Conservation (phyloP, 768 basidiomycete species). For the Lactarius hatsudake region DNA sequence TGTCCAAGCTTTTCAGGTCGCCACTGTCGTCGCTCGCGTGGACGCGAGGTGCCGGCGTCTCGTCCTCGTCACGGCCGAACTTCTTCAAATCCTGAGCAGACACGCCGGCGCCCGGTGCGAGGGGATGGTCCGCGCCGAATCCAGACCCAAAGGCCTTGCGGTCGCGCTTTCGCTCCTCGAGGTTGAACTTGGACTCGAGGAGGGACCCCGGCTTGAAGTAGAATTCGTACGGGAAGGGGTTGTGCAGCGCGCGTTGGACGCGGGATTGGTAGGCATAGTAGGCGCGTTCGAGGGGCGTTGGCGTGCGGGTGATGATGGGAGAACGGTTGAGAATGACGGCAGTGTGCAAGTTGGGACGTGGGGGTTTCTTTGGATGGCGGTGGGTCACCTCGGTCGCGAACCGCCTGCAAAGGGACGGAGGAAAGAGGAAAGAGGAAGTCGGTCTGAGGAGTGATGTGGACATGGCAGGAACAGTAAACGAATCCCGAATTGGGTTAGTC, state of each 20-base stretch:
- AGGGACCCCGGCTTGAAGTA: constrained; percentile 93
- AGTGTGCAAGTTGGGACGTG: constrained; percentile 42
- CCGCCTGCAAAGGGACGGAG: constrained; percentile 1
- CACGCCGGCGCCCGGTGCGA: constrained; percentile 20
- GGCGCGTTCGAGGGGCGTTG: constrained; percentile 70
- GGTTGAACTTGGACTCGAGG: constrained; percentile 74
- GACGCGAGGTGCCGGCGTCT: constrained; percentile 58
- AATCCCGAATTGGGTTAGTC: constrained; percentile 7
- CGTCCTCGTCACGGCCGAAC: constrained; percentile 50
- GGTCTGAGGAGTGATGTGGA: constrained; percentile 10
- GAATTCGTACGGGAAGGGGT: constrained; percentile 85
- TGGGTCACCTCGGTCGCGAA: constrained; percentile 20
- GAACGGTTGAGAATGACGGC: constrained; percentile 77
- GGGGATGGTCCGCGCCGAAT: constrained; percentile 39
- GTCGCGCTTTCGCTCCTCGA: constrained; percentile 74
- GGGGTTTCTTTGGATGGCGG: constrained; percentile 23
- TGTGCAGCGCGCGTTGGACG: constrained; percentile 79
- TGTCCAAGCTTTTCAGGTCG: constrained; percentile 74
- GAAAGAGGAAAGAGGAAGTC: background rate
- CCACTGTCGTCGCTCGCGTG: constrained; percentile 57
- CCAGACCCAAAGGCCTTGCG: constrained; percentile 66
- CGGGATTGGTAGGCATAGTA: constrained; percentile 84
- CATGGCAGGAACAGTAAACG: background rate
- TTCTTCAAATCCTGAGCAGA: constrained; percentile 24
- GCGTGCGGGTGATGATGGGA: constrained; percentile 70